Evolutionary conservation across 192 early-diverging fungal species (phyloP), one percentile per base, ranked within the genome.

Genomic region (Coemansia sp.): DNA sequence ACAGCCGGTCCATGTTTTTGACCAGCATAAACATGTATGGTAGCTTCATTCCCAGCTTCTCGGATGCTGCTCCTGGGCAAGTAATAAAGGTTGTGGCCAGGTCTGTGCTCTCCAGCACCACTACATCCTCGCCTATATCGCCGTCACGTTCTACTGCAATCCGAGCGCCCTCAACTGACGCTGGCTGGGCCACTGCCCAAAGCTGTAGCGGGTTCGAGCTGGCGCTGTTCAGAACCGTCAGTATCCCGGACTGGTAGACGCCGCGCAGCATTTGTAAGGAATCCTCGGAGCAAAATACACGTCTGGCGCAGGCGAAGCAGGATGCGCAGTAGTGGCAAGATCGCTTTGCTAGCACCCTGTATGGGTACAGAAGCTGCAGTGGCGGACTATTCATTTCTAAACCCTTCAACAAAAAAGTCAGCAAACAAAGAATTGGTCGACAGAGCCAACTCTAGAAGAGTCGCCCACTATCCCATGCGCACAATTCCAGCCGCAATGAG

Each of bases 401-500:
- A 32, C 29, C 29, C 7, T 7, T 32, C 29, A 32, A 32, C 3
- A 32, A 32, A 32, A 32, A 7, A 32, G 29, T 2, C 29, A 32
- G 29, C 7, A 32, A 27, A 40, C 1, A 15, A 50, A 7, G 39
- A 32, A 32, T 32, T 41, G 8, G 39, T 4, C 15, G 17, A 41
- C 39, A 41, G 39, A 14, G 15, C 19, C 6, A 9, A 3, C 21
- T 26, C 8, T 3, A 21, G 26, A 33, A 33, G 1, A 18, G 11
- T 8, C n/a, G 1, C 3, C 34, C 0, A 26, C 71, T 88, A 92
- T 48, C 81, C 87, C 67, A 87, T 78, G 43, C 85, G 85, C 61
- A 94, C 76, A 56, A 94, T 83, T 58, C 97, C 97, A 36, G 95
- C 95, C 52, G 86, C 85, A 64, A 96, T 88, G 55, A 99, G 83